phyloP scores from a whole-genome alignment of 331 rosid species.

The Acacia pycnantha region DNA sequence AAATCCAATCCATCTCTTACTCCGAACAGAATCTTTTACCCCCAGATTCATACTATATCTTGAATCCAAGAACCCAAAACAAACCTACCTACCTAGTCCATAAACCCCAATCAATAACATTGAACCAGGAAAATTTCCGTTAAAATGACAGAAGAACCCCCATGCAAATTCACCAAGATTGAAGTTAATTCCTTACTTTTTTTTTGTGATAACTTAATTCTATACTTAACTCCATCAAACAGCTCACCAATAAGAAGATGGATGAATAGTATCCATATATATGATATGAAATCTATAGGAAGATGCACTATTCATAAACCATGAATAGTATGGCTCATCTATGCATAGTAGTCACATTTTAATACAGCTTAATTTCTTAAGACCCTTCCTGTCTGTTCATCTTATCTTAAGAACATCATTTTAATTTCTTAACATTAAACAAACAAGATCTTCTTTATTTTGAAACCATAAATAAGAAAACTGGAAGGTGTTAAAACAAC shows the following conservation, averaged over 20 bases:
- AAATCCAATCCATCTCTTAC: not conserved
- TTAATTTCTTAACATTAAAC: not conserved
- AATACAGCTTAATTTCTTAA: not conserved
- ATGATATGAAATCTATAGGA: not conserved
- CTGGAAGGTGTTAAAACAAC: not conserved
- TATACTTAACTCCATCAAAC: not conserved
- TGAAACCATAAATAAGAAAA: not conserved
- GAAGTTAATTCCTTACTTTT: not conserved
- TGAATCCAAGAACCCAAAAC: not conserved
- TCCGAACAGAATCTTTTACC: not conserved
- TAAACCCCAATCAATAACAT: not conserved
- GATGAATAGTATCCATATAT: not conserved
- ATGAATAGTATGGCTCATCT: not conserved
- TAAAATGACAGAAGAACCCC: not conserved
- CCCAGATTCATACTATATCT: not conserved
- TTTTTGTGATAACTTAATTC: not conserved
- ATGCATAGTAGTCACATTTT: not conserved
- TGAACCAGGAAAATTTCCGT: not conserved
- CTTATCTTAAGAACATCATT: not conserved
- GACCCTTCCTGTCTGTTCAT: not conserved
- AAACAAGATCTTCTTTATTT: not conserved
- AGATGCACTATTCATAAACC: not conserved
- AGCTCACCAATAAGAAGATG: not conserved
- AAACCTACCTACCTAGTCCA: not conserved
- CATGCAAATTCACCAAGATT: not conserved